Evolutionary conservation across 83 land plant species (phyloP).

Genomic region (Larix sibirica): DNA sequence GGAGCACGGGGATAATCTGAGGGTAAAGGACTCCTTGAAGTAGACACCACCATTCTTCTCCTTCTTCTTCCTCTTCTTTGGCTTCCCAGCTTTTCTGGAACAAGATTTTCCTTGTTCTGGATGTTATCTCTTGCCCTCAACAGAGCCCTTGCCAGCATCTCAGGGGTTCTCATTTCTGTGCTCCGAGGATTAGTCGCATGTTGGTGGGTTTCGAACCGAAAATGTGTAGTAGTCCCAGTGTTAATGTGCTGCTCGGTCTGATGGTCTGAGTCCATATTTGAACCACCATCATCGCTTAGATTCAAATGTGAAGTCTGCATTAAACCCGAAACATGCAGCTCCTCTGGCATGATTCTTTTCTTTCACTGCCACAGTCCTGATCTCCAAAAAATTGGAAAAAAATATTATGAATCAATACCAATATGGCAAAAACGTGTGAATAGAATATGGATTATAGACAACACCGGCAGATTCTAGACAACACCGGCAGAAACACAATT

Average conservation of each 20-base stretch:
- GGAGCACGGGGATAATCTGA: slow-evolving; percentile 15
- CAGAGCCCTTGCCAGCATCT: slow-evolving; percentile 3
- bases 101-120: slow-evolving; percentile 11
- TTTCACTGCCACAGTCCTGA: no score
- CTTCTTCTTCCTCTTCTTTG: slow-evolving; percentile 6
- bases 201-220: background rate
- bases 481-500: no score
- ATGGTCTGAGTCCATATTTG: no score
- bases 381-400: no score
- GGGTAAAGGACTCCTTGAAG: slow-evolving; percentile 6
- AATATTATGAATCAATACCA: no score
- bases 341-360: no score
- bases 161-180: background rate
- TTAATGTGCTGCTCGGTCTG: background rate
- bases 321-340: no score
- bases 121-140: slow-evolving; percentile 2
- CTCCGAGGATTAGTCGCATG: background rate
- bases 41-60: background rate
- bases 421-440: no score
- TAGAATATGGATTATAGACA: no score
- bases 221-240: background rate
- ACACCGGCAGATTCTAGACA: no score
- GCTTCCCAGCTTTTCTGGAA: background rate
- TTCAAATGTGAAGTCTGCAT: no score
- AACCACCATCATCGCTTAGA: no score